Evolutionary conservation across 805 yeast genomes (phyloP), one percentile per base, ranked within the genome.

Genomic region (Candida ascalaphidarum): DNA sequence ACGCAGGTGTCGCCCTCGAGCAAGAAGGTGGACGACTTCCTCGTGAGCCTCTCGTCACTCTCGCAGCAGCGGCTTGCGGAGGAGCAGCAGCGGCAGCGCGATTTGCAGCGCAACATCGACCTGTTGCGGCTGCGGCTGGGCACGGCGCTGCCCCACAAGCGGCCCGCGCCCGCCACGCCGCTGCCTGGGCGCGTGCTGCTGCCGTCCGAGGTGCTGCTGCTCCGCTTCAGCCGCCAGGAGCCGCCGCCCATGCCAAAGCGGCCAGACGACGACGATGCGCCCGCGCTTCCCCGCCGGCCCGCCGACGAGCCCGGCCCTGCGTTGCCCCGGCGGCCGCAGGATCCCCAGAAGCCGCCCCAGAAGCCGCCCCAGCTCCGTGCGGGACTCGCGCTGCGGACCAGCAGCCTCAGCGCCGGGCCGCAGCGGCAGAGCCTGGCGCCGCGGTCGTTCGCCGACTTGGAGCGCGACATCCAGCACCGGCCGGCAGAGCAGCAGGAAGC

Each of bases 1-100:
- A 17, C 8, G 18, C 18, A 7, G 18, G 40, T 37, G n/a, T 51
- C 60, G 15, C 55, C 59, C 3, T 50, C 60, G 5, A 30, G 48
- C 11, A 37, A 46, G 16, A 52, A 54, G 22, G 67, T 61, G 10
- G 57, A 61, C 32, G 64, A 58, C 32, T 61, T 61, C 30, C 40
- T 61, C 22, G 41, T 55, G 7, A 46, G 46, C 20, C 36, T 61
- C 13, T 61, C 67, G 4, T 45, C 49, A 26, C 34, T 61, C 6
- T 58, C 65, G 1, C 65, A 55, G 30, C 55, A 54, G 9, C 39
- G 55, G 22, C 29, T 60, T 12, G 30, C 39, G 22, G 58, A 61
- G 30, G 64, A 55, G 36, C 58, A 54, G 16, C 47, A 51, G 25
- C 43, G 61, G 7, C 61, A 55, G 31, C 40, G 62, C 12, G 46